Percentiles rank a stretch among this genome's conserved stretches.
phyloP scores from a whole-genome alignment of 768 basidiomycete species.

The Pleurotus tuoliensis region DNA sequence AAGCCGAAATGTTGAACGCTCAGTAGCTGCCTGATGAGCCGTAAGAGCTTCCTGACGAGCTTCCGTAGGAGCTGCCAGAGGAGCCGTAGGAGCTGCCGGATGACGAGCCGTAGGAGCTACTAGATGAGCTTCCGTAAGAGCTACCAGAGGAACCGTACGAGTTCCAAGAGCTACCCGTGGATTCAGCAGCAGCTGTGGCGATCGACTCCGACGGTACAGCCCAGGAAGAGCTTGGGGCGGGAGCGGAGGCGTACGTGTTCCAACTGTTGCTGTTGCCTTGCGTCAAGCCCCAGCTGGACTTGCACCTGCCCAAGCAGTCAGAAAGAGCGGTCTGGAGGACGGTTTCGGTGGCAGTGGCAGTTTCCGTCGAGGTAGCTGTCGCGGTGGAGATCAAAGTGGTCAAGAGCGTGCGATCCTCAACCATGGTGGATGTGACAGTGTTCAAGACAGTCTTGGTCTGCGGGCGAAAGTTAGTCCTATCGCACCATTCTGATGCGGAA shows the following conservation, averaged over 20 bases:
- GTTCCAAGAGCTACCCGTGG: not conserved
- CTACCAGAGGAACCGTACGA: slow-evolving; percentile 17
- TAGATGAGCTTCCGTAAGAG: slow-evolving; percentile 10
- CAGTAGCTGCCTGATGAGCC: slow-evolving; percentile 27
- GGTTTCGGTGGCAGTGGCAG: slow-evolving; percentile 29
- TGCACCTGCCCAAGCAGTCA: slow-evolving; percentile 57
- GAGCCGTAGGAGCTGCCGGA: slow-evolving; percentile 13
- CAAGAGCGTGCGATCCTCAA: slow-evolving; percentile 42
- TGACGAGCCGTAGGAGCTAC: not conserved
- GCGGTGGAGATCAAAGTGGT: slow-evolving; percentile 48
- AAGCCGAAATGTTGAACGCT: slow-evolving; percentile 14
- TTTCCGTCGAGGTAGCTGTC: slow-evolving; percentile 43
- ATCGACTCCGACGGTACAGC: slow-evolving; percentile 6
- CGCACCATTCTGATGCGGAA: not conserved
- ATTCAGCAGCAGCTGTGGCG: slow-evolving; percentile 4
- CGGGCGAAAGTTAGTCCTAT: slow-evolving; percentile 6
- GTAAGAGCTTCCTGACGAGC: slow-evolving; percentile 20
- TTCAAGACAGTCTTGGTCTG: slow-evolving; percentile 58
- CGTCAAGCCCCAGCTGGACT: slow-evolving; percentile 49
- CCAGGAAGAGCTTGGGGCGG: slow-evolving; percentile 10
- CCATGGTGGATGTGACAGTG: slow-evolving; percentile 51
- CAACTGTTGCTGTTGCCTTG: slow-evolving; percentile 46
- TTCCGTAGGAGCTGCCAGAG: slow-evolving; percentile 18
- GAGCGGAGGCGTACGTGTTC: slow-evolving; percentile 40
- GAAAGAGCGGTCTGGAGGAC: slow-evolving; percentile 49